phyloP scores from a whole-genome alignment of 495 filamentous ascomycete species.

The Annulohypoxylon moriforme region DNA sequence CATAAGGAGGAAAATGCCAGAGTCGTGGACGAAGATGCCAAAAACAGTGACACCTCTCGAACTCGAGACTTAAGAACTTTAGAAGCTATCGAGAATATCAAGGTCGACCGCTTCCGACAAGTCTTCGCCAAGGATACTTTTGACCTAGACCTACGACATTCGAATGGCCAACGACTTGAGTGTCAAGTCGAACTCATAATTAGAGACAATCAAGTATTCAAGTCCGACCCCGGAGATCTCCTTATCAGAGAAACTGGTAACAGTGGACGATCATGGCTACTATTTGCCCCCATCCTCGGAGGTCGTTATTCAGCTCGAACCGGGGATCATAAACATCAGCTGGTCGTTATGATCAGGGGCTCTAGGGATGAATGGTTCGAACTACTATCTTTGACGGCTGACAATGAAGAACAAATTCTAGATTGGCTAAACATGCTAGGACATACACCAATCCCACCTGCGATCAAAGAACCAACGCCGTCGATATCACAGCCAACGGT shows the following conservation, averaged over 20 bases:
- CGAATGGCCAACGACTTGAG: constrained; percentile 86
- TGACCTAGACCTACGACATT: constrained; percentile 84
- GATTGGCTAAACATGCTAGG: constrained; percentile 93
- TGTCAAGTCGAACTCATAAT: constrained; percentile 90
- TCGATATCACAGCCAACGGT: constrained; percentile 41
- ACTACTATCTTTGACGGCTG: constrained; percentile 74
- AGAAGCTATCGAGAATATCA: constrained; percentile 72
- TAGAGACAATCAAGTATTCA: constrained; percentile 73
- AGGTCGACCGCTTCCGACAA: constrained; percentile 75
- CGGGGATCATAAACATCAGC: constrained; percentile 74
- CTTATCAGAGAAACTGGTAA: constrained; percentile 89
- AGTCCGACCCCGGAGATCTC: constrained; percentile 75
- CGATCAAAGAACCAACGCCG: constrained; percentile 44
- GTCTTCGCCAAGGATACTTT: constrained; percentile 92
- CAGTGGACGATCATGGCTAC: constrained; percentile 77
- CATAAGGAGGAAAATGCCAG: constrained; percentile 87
- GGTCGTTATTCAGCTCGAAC: constrained; percentile 79
- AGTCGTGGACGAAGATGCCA: constrained; percentile 90
- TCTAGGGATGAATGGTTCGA: constrained; percentile 81
- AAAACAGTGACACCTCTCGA: constrained; percentile 80
- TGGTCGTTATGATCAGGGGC: constrained; percentile 88
- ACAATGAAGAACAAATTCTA: constrained; percentile 75
- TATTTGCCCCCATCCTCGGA: constrained; percentile 84
- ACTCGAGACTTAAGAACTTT: constrained; percentile 82
- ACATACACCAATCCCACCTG: constrained; percentile 77